phyloP scores from a whole-genome alignment of 768 basidiomycete genomes.

The Mycena galericulata region DNA sequence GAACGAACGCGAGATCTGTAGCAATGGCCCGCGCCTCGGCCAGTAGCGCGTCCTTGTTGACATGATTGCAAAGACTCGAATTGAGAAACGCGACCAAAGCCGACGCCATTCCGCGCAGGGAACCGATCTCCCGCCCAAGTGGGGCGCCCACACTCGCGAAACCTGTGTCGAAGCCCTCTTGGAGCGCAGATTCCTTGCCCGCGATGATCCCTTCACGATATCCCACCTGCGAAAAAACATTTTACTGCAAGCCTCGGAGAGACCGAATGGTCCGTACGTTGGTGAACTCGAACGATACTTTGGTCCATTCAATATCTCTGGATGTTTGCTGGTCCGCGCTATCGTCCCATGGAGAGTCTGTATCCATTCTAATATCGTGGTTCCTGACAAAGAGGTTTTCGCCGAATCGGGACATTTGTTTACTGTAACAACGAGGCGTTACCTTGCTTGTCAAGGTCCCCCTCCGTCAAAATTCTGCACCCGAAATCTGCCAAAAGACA shows the following conservation, averaged over 20 bases:
- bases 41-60: slow-evolving; percentile 40
- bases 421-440: too few species aligned
- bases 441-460: too few species aligned
- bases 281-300: slow-evolving; percentile 75
- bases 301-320: slow-evolving; percentile 73
- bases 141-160: slow-evolving; percentile 81
- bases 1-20: slow-evolving; percentile 66
- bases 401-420: too few species aligned
- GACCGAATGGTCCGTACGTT: slow-evolving; percentile 57
- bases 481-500: too few species aligned
- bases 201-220: slow-evolving; percentile 97
- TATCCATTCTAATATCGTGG: too few species aligned
- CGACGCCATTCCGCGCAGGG: slow-evolving; percentile 77
- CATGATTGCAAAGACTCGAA: slow-evolving; percentile 35
- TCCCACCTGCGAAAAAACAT: slow-evolving; percentile 70
- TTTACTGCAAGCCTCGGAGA: slow-evolving; percentile 9
- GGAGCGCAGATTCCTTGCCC: slow-evolving; percentile 89
- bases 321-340: slow-evolving; percentile 46
- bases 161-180: slow-evolving; percentile 91
- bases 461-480: too few species aligned
- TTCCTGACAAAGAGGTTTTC: too few species aligned
- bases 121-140: slow-evolving; percentile 81
- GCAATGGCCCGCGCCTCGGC: slow-evolving; percentile 67
- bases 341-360: slow-evolving; percentile 69
- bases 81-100: slow-evolving; percentile 71